Percentiles rank a stretch among this genome's conserved stretches.
phyloP scores from a whole-genome alignment of 1,139 yeast species.

The Yamadazyma spencermartinsiae region DNA sequence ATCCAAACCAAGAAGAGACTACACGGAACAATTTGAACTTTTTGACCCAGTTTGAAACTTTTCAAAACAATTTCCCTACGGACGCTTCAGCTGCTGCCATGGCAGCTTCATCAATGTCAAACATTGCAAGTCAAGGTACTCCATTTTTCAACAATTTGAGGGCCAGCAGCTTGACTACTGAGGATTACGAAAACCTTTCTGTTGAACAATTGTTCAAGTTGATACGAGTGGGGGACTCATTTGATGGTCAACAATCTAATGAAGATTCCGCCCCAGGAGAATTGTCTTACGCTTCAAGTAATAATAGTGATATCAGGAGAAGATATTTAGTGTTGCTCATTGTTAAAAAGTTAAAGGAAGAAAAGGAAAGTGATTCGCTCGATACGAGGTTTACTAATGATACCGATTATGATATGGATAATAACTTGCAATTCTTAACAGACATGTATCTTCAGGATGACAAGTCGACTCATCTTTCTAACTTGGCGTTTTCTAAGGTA shows the following conservation, averaged over 20 bases:
- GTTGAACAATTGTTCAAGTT: constrained; percentile 42
- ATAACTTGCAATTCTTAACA: constrained; percentile 41
- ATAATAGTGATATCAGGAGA: constrained; percentile 35
- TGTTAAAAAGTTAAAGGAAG: constrained; percentile 39
- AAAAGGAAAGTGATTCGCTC: constrained; percentile 36
- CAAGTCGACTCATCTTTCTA: constrained; percentile 20
- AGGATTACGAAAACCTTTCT: constrained; percentile 40
- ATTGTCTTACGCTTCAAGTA: constrained; percentile 4
- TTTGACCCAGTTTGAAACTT: constrained; percentile 16
- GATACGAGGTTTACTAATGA: constrained; percentile 35
- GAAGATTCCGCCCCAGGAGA: background rate
- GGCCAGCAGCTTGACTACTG: constrained; percentile 33
- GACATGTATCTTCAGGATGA: constrained; percentile 45
- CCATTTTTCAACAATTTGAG: constrained; percentile 23
- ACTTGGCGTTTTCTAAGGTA: constrained; percentile 28
- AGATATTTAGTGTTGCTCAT: constrained; percentile 39
- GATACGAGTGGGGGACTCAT: constrained; percentile 19
- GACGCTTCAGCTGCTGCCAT: constrained; percentile 18
- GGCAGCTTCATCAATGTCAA: constrained; percentile 11
- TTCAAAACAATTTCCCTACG: constrained; percentile 16
- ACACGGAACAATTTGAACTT: constrained; percentile 8
- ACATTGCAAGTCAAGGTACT: constrained; percentile 1
- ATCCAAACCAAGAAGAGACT: background rate
- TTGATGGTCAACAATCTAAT: background rate
- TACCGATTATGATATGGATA: constrained; percentile 46